These are phyloP conservation scores for Heliamphora exappendiculata DNA, from an alignment of 148 eudicot species.

Conservation along the genomic window DNA sequence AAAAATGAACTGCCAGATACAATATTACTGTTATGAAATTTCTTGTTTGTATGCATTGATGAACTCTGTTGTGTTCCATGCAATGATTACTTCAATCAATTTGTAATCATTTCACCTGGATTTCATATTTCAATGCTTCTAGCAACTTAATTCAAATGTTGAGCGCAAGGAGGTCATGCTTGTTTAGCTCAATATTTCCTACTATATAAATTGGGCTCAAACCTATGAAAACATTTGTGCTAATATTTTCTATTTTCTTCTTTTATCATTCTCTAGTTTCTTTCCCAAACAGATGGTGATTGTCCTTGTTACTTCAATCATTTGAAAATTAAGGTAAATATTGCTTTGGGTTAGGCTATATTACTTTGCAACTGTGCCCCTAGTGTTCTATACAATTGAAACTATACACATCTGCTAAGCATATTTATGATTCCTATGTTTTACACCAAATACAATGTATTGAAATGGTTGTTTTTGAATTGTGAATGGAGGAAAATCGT, in stretches of 20 bases:
- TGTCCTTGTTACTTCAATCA: not conserved
- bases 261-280: not conserved
- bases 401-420: not conserved
- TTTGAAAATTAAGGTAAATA: not conserved
- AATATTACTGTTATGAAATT: too few relatives aligned
- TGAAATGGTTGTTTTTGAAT: not conserved
- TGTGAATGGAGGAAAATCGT: not conserved
- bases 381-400: not conserved
- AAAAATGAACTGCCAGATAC: too few relatives aligned
- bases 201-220: too few relatives aligned
- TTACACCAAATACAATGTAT: not conserved
- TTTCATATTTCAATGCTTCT: too few relatives aligned
- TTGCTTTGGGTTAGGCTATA: not conserved
- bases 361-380: not conserved
- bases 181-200: too few relatives aligned
- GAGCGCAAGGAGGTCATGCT: too few relatives aligned
- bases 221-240: too few relatives aligned
- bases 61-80: too few relatives aligned
- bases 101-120: too few relatives aligned
- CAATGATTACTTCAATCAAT: too few relatives aligned
- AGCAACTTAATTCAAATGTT: too few relatives aligned
- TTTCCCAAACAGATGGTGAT: not conserved
- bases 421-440: not conserved
- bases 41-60: too few relatives aligned
- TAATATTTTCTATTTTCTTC: not conserved